Evolutionary conservation across 192 early-diverging fungal species (phyloP), one percentile per base, ranked within the genome.

Genomic region (Backusella parvicylindrica): DNA sequence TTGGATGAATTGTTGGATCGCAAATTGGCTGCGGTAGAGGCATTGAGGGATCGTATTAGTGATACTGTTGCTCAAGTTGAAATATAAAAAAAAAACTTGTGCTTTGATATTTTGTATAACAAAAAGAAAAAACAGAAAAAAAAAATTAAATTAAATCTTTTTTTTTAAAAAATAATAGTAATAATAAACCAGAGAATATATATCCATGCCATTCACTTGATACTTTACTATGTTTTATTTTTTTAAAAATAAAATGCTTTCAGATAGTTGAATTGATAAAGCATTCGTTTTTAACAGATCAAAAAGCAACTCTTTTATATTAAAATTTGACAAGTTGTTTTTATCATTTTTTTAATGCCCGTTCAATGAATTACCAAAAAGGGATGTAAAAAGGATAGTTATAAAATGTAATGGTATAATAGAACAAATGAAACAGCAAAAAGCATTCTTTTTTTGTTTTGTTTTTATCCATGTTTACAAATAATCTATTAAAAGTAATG

Each of bases 1-100:
- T 70, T 80, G 38, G 80, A 86, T 56, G 84, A 79, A 31, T 33
- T 81, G 13, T 65, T 83, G 49, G 72, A 72, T 18, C 63, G 60
- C 40, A 84, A 79, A 72, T 75, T 82, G 60, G 81, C 73, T 13
- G 66, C 69, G 0, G 74, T 82, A 31, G 74, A 74, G 15, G 77
- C 71, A 9, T 65, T 79, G 28, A 72, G 81, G 2, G 69, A 72
- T 36, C 63, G 73, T 15, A 73, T 80, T 53, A 74, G 60, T 66
- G 74, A 79, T 26, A 82, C 77, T 56, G 49, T 78, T 41, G 65
- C 33, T 70, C 32, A 64, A 32, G 60, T 72, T 15, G 76, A 77
- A 26, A 35, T 66, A 28, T 65, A 76, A 31, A 43, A 43, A 60
- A 6, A 37, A 7, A 37, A 11, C 23, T 47, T 16, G 18, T 21